phyloP scores from a whole-genome alignment of 2,329 filamentous ascomycete genomes.

The Pseudomassariella vexata region DNA sequence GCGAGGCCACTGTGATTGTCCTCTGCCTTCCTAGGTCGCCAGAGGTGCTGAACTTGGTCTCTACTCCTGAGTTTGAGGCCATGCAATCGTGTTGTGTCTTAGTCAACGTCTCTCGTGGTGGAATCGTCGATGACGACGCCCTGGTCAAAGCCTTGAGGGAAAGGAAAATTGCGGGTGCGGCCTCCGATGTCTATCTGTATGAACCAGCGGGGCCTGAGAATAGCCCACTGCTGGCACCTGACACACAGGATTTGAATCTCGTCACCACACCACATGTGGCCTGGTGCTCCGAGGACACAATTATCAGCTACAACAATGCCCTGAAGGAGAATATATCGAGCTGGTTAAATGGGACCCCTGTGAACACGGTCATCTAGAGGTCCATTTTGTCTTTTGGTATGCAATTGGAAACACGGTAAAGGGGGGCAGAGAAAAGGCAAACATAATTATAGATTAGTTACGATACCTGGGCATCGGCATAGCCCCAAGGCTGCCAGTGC shows the following conservation, averaged over 20 bases:
- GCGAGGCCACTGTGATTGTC: conserved; percentile 19
- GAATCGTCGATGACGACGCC: conserved; percentile 23
- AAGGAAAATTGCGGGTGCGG: conserved; percentile 20
- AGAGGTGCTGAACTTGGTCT: conserved; percentile 20
- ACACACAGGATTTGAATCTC: conserved; percentile 20
- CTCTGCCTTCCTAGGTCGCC: conserved; percentile 21
- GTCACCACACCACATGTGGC: conserved; percentile 24
- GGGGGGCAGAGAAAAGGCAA: too few relatives aligned
- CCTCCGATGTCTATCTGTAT: conserved; percentile 20
- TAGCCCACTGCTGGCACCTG: conserved; percentile 14
- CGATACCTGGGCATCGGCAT: too few relatives aligned
- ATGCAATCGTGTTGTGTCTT: conserved; percentile 19
- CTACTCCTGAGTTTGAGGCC: conserved; percentile 14
- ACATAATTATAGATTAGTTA: too few relatives aligned
- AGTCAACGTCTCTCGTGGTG: conserved; percentile 25
- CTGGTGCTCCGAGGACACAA: conserved; percentile 24
- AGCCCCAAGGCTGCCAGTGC: too few relatives aligned
- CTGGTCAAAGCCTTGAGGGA: conserved; percentile 19
- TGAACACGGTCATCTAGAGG: conserved; percentile 4
- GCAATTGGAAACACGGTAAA: too few relatives aligned
- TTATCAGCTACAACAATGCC: conserved; percentile 17
- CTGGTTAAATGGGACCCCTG: conserved; percentile 14
- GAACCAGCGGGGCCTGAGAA: conserved; percentile 20
- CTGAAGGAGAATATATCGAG: conserved; percentile 17
- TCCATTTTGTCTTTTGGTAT: too few relatives aligned